Conservation (phyloP, 2,329 filamentous ascomycete species). For the Pseudogymnoascus sp. region DNA sequence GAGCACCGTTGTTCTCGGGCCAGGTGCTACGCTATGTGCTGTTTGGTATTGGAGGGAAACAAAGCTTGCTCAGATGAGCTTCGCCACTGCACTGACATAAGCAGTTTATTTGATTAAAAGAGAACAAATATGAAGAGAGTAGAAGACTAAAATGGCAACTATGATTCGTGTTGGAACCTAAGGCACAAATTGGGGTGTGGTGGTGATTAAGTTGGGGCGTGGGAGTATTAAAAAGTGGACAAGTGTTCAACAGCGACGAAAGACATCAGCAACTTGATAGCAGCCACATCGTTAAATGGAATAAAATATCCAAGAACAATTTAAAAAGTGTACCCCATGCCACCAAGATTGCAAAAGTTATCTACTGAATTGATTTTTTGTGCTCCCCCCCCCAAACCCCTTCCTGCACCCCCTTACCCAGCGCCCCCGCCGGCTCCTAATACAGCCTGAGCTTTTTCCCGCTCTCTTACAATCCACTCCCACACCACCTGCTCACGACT, state of each 20-base stretch:
- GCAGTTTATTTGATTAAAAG: background rate
- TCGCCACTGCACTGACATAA: background rate
- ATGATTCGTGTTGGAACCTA: background rate
- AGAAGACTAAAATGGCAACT: background rate
- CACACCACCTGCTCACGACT: background rate
- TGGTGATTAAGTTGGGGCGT: too few relatives aligned
- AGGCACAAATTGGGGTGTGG: too few relatives aligned
- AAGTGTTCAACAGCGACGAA: background rate
- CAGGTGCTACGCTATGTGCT: conserved; percentile 4
- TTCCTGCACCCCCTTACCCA: background rate
- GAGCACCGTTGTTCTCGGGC: conserved; percentile 4
- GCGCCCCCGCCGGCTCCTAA: background rate
- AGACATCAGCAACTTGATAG: background rate
- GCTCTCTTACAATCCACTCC: conserved; percentile 2
- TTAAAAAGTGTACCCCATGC: background rate
- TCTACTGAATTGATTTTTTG: conserved; percentile 6
- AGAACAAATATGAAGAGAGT: background rate
- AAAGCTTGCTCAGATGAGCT: background rate
- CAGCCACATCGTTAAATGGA: background rate
- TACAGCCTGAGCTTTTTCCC: background rate
- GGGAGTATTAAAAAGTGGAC: background rate
- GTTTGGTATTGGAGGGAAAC: conserved; percentile 8
- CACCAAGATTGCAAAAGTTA: background rate
- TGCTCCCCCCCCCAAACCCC: background rate
- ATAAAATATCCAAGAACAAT: background rate